Conservation (phyloP, 352 stramenopile genomes). For the Phytophthora tentaculata region DNA sequence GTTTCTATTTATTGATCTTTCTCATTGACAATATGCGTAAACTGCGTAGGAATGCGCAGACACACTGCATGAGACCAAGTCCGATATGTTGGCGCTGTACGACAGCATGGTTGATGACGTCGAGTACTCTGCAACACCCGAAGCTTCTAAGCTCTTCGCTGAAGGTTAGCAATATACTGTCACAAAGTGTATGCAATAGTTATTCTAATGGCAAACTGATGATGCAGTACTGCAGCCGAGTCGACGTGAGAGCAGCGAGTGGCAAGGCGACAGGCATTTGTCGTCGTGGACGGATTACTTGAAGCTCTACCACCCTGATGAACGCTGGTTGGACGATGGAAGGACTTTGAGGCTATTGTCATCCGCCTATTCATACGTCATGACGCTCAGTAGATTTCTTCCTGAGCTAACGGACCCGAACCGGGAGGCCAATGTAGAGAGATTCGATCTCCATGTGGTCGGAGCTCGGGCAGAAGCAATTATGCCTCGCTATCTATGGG, state of each 20-base stretch:
- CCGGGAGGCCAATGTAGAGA: conserved; percentile 4
- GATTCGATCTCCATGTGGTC: conserved; percentile 56
- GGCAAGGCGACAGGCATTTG: conserved; percentile 14
- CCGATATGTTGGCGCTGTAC: conserved; percentile 47
- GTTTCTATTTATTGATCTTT: background rate
- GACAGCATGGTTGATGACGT: conserved; percentile 51
- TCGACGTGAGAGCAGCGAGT: conserved; percentile 28
- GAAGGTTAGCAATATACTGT: conserved; percentile 38
- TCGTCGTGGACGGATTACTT: conserved; percentile 56
- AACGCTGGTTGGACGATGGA: conserved; percentile 39
- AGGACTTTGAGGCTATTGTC: conserved; percentile 59
- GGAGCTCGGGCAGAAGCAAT: conserved; percentile 76
- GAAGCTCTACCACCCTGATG: conserved; percentile 43
- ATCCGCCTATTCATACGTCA: conserved; percentile 72
- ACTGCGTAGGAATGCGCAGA: conserved; percentile 39
- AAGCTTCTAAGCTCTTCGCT: conserved; percentile 52
- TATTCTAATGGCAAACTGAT: no score
- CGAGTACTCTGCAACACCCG: conserved; percentile 39
- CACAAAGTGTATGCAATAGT: conserved; percentile 9
- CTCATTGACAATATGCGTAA: conserved; percentile 18
- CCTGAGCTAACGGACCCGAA: conserved; percentile 24
- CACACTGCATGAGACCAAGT: conserved; percentile 26
- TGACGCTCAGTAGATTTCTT: conserved; percentile 63
- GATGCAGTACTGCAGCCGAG: conserved; percentile 38
- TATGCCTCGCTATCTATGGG: conserved; percentile 77